These are phyloP conservation scores for Talaromyces sp. DNA, from an alignment of 2,329 filamentous ascomycete species.

Conservation along the genomic window DNA sequence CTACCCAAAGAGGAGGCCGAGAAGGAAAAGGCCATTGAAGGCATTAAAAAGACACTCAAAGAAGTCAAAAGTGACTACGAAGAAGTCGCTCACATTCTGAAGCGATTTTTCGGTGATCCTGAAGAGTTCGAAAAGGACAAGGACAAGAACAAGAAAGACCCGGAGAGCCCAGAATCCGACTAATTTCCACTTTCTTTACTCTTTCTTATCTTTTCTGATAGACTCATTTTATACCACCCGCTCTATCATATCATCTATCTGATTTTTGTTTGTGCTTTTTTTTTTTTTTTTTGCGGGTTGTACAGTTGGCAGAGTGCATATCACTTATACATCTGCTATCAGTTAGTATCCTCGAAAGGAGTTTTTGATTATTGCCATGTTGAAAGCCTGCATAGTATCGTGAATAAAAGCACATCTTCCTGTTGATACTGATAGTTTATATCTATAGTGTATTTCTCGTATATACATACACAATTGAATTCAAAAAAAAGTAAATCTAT, in stretches of 20 bases:
- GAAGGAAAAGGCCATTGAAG: slow-evolving; percentile 60
- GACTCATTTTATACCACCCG: slow-evolving; percentile 17
- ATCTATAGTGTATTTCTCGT: background rate
- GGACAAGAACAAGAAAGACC: background rate
- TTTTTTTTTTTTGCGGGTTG: slow-evolving; percentile 1
- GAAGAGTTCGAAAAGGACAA: background rate
- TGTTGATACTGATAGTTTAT: background rate
- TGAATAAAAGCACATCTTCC: background rate
- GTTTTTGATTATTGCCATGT: background rate
- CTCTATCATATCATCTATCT: slow-evolving; percentile 3
- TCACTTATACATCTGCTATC: background rate
- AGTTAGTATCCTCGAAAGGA: background rate
- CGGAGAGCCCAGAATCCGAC: background rate
- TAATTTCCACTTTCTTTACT: slow-evolving; percentile 11
- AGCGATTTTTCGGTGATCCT: slow-evolving; percentile 56
- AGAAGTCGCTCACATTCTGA: slow-evolving; percentile 65
- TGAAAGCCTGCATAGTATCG: background rate
- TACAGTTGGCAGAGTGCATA: background rate
- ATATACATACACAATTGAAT: background rate
- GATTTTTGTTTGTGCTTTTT: slow-evolving; percentile 7
- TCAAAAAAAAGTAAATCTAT: background rate
- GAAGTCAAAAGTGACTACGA: slow-evolving; percentile 71
- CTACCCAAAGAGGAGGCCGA: slow-evolving; percentile 58
- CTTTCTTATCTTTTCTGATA: slow-evolving; percentile 15
- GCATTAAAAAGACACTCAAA: slow-evolving; percentile 63